Conservation (phyloP, 2,329 filamentous ascomycete species). For the Dothiorella sarmentorum region DNA sequence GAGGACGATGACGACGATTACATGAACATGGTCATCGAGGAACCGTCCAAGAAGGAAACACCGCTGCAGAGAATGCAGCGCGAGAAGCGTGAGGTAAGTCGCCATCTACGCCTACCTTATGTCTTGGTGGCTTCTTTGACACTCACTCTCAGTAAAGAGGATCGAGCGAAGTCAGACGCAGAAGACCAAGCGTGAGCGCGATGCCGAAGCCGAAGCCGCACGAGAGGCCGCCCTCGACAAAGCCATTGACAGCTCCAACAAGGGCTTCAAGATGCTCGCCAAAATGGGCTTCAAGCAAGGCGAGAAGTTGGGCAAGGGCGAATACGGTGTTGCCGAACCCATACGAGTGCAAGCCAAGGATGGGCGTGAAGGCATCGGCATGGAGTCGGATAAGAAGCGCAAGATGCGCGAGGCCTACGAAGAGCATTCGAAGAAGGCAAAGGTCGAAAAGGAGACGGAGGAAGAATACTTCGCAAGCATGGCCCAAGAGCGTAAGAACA, state of each 20-base stretch:
- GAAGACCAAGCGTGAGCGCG: slow-evolving; percentile 80
- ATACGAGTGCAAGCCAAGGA: slow-evolving; percentile 74
- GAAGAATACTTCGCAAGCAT: slow-evolving; percentile 35
- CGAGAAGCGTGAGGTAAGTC: slow-evolving; percentile 49
- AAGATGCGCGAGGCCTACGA: slow-evolving; percentile 49
- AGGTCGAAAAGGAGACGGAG: slow-evolving; percentile 46
- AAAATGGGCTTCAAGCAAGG: slow-evolving; percentile 87
- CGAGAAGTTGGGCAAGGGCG: slow-evolving; percentile 66
- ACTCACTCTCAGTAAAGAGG: slow-evolving; percentile 15
- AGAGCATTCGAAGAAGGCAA: slow-evolving; percentile 32
- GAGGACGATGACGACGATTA: slow-evolving; percentile 72
- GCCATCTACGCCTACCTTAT: not conserved
- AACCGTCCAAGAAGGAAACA: slow-evolving; percentile 59
- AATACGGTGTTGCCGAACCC: slow-evolving; percentile 61
- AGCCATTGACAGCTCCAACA: slow-evolving; percentile 67
- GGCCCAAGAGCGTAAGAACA: slow-evolving; percentile 34
- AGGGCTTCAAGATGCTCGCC: slow-evolving; percentile 94
- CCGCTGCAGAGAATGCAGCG: slow-evolving; percentile 58
- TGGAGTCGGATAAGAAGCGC: slow-evolving; percentile 75
- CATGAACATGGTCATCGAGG: slow-evolving; percentile 89
- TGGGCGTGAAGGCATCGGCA: slow-evolving; percentile 75
- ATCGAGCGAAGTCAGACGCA: slow-evolving; percentile 11
- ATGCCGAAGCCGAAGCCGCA: slow-evolving; percentile 66
- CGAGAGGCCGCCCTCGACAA: slow-evolving; percentile 70
- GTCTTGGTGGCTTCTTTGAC: not conserved